A percentile compares a stretch with the other conserved stretches of the same genome.
These are phyloP conservation scores for Yamadazyma oceani DNA, from an alignment of 1,139 yeast species.

Conservation along the genomic window DNA sequence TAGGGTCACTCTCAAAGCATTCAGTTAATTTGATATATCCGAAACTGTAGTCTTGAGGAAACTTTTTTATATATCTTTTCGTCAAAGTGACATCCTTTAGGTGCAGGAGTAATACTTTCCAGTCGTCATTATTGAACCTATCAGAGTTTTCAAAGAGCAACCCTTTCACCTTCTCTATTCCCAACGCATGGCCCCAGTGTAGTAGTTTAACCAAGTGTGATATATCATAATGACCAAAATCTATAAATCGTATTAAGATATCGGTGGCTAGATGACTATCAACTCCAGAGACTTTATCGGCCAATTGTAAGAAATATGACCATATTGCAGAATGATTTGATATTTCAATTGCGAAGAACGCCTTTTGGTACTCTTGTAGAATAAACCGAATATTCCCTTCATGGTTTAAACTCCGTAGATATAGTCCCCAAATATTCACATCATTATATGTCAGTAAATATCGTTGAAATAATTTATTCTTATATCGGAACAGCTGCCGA, in stretches of 20 bases:
- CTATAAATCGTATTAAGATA: constrained; percentile 10
- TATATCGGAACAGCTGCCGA: constrained; percentile 27
- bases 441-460: constrained; percentile 45
- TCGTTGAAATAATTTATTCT: constrained; percentile 46
- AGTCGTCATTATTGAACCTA: constrained; percentile 7
- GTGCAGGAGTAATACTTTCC: neutral
- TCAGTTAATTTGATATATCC: constrained; percentile 51
- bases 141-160: neutral
- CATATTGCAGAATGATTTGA: constrained; percentile 61
- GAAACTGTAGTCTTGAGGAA: constrained; percentile 61
- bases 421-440: constrained; percentile 58
- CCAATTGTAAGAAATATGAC: constrained; percentile 57
- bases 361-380: constrained; percentile 51
- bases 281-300: constrained; percentile 31
- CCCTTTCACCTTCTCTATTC: neutral
- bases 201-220: constrained; percentile 12
- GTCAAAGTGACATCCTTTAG: constrained; percentile 25
- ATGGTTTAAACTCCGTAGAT: constrained; percentile 44
- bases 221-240: constrained; percentile 10
- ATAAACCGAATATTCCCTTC: constrained; percentile 38
- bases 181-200: constrained; percentile 5
- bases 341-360: constrained; percentile 51
- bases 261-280: constrained; percentile 6
- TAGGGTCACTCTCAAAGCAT: neutral
- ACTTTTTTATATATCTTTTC: constrained; percentile 29